phyloP scores from a whole-genome alignment of 768 basidiomycete genomes.

The Termitomyces sp. region DNA sequence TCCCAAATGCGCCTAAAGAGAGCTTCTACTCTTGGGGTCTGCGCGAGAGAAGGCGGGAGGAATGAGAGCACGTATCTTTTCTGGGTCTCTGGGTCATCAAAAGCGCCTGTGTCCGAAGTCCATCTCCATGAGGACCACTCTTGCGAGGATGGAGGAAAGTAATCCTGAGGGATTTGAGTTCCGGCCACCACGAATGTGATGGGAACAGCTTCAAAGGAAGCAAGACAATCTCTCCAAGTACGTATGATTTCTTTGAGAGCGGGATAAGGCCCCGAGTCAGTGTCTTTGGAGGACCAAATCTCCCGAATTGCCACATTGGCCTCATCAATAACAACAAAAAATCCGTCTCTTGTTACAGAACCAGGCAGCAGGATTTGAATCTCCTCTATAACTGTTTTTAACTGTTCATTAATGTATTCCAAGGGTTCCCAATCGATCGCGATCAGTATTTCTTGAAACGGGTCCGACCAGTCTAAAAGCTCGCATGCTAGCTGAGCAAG shows the following conservation, averaged over 20 bases:
- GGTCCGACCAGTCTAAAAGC: too few relatives aligned
- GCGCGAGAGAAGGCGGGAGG: neutral
- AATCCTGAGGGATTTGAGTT: neutral
- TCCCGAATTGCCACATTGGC: too few relatives aligned
- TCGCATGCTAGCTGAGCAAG: neutral
- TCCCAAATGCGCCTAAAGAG: neutral
- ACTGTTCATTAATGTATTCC: neutral
- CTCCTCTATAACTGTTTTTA: neutral
- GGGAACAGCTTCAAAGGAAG: neutral
- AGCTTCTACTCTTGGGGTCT: neutral
- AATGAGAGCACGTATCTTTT: neutral
- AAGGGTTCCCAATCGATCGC: neutral
- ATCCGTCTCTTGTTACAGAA: neutral
- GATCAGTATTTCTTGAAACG: neutral
- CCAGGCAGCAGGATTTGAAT: neutral
- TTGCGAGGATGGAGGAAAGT: neutral
- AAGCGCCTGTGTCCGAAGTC: neutral
- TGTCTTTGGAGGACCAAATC: too few relatives aligned
- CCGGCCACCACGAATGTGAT: neutral
- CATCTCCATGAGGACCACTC: neutral
- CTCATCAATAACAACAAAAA: slow-evolving; percentile 1
- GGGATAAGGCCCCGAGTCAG: too few relatives aligned
- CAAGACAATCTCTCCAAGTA: neutral
- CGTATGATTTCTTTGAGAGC: neutral
- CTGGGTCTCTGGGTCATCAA: neutral